These are phyloP conservation scores for Chondrus crispus DNA, from an alignment of 23 red algal species.

Conservation along the genomic window DNA sequence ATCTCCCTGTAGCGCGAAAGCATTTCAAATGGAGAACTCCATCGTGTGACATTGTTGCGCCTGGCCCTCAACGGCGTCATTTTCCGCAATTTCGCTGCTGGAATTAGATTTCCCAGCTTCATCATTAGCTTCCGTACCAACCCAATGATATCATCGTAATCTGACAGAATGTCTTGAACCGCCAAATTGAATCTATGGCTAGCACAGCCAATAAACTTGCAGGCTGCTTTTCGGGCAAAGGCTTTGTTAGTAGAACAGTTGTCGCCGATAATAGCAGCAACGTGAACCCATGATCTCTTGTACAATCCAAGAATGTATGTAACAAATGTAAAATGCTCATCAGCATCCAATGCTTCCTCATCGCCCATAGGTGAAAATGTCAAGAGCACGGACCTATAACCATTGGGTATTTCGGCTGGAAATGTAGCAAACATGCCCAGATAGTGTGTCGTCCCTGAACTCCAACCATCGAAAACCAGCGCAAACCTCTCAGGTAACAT, in stretches of 20 bases:
- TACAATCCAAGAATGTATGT: not conserved
- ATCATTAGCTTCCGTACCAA: not conserved
- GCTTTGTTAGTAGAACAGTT: not conserved
- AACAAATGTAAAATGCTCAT: not conserved
- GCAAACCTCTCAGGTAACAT: not conserved
- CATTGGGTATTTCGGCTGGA: not conserved
- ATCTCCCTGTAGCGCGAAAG: not conserved
- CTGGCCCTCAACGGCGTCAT: not conserved
- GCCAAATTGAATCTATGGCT: constrained; percentile 17
- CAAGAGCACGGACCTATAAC: not conserved
- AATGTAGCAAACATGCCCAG: constrained; percentile 22
- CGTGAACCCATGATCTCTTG: not conserved
- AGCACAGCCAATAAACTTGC: constrained; percentile 18
- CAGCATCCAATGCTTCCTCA: not conserved
- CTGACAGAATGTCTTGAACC: not conserved
- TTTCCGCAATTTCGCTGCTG: constrained; percentile 9
- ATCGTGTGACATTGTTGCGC: not conserved
- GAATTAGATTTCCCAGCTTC: not conserved
- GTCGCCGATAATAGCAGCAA: constrained; percentile 17
- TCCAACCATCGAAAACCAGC: constrained; percentile 7
- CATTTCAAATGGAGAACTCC: constrained; percentile 16
- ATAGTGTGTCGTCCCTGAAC: not conserved
- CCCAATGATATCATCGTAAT: not conserved
- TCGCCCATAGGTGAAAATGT: not conserved
- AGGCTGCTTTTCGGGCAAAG: not conserved